Conservation (phyloP, 306 rosid genomes). For the Cicer arietinum region DNA sequence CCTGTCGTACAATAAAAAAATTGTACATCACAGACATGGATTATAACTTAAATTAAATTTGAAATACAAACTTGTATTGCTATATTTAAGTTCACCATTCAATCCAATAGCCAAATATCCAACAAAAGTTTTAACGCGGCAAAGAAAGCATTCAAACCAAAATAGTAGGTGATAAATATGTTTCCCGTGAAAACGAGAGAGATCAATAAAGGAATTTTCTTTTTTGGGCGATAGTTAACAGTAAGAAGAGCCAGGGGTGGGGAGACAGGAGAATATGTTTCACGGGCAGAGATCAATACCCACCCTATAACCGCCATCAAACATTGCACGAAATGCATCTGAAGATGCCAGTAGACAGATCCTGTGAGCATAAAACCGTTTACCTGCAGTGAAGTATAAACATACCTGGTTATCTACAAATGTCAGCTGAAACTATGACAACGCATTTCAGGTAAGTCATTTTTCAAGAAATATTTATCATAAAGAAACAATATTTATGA, state of each 20-base stretch:
- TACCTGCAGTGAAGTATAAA: slow-evolving; percentile 61
- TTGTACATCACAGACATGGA: slow-evolving; percentile 27
- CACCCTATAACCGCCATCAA: slow-evolving; percentile 99
- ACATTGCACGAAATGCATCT: slow-evolving; percentile 97
- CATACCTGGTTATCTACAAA: slow-evolving; percentile 34
- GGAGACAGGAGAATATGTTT: slow-evolving; percentile 1
- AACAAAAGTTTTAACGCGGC: background rate
- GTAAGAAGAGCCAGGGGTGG: background rate
- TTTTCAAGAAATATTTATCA: slow-evolving; percentile 4
- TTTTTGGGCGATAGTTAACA: background rate
- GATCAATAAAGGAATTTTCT: slow-evolving; percentile 20
- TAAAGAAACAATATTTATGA: slow-evolving; percentile 26
- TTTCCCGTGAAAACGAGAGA: slow-evolving; percentile 35
- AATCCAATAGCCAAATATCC: slow-evolving; percentile 20
- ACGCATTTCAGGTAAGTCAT: slow-evolving; percentile 10
- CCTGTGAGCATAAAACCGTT: slow-evolving; percentile 91
- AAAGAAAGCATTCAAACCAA: slow-evolving; percentile 31
- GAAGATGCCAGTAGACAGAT: slow-evolving; percentile 96
- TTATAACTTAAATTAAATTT: background rate
- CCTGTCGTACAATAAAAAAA: slow-evolving; percentile 62
- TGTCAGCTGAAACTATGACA: slow-evolving; percentile 32
- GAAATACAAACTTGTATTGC: background rate
- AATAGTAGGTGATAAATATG: slow-evolving; percentile 25
- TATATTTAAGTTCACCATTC: slow-evolving; percentile 11
- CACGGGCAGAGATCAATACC: slow-evolving; percentile 33